These are phyloP conservation scores for Zygnema circumcarinatum DNA, from an alignment of 139 green algal genomes.

Conservation along the genomic window DNA sequence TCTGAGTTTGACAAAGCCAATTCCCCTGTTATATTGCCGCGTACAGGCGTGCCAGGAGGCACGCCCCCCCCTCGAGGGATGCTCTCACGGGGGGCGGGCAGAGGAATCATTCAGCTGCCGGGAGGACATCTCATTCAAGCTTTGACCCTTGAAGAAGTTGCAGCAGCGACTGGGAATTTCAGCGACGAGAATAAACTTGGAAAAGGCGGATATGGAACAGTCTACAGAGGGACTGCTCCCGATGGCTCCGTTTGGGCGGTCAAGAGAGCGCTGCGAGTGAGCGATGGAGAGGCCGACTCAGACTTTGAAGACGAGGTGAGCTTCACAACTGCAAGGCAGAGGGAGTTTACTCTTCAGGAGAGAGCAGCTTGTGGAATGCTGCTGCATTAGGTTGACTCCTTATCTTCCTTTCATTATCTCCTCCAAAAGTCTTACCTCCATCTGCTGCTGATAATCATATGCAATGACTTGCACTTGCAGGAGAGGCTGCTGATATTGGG, in stretches of 20 bases:
- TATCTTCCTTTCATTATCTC: no score
- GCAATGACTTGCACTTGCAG: no score
- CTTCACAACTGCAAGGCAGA: neutral
- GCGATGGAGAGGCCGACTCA: neutral
- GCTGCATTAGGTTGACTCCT: no score
- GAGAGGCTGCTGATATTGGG: neutral
- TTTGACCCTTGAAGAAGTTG: neutral
- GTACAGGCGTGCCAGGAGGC: no score
- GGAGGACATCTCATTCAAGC: neutral
- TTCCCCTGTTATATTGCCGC: no score
- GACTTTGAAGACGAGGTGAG: neutral
- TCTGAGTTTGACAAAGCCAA: no score
- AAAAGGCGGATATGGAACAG: conserved; percentile 21
- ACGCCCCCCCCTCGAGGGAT: no score
- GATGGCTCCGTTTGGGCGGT: neutral
- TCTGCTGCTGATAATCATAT: no score
- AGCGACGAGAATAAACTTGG: conserved; percentile 28
- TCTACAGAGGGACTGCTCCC: neutral
- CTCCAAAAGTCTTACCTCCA: no score
- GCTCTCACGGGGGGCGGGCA: neutral
- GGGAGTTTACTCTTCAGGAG: neutral
- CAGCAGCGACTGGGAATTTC: conserved; percentile 19
- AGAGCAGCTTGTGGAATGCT: neutral
- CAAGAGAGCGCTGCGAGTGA: neutral
- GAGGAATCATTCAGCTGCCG: neutral